These are phyloP conservation scores for Sisymbrium irio DNA, from an alignment of 345 rosid genomes.

Conservation along the genomic window DNA sequence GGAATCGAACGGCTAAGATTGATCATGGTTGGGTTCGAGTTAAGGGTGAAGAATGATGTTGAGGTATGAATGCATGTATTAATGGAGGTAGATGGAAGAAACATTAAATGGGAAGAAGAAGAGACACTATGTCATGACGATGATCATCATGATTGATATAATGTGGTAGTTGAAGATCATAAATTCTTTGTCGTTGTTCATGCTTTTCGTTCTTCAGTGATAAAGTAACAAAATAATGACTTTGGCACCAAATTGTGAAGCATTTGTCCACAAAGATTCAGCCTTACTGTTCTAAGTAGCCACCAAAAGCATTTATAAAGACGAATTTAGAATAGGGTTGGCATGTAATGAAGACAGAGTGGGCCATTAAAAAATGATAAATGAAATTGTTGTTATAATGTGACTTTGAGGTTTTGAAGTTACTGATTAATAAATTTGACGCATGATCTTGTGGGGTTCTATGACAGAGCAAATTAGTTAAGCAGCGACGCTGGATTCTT, in stretches of 20 bases:
- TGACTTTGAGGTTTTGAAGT: conserved; percentile 15
- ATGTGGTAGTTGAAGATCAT: conserved; percentile 33
- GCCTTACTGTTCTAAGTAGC: conserved; percentile 2
- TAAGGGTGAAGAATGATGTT: conserved; percentile 10
- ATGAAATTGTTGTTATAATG: conserved; percentile 16
- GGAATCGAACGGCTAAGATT: conserved; percentile 18
- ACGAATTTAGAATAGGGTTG: not conserved
- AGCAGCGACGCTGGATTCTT: conserved; percentile 18
- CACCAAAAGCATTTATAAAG: conserved; percentile 19
- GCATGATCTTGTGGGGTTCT: conserved; percentile 26
- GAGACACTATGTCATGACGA: conserved; percentile 27
- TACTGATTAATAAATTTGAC: conserved; percentile 20
- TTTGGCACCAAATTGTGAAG: conserved; percentile 17
- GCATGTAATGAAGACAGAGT: conserved; percentile 9
- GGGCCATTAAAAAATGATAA: not conserved
- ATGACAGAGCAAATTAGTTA: conserved; percentile 18
- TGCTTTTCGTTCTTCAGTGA: conserved; percentile 17
- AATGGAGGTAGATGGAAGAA: conserved; percentile 32
- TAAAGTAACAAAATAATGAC: conserved; percentile 7
- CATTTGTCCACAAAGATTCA: conserved; percentile 3
- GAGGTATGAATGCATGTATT: conserved; percentile 31
- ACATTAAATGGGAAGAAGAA: conserved; percentile 27
- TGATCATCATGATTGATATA: conserved; percentile 29
- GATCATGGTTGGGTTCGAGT: conserved; percentile 6
- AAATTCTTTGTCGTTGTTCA: conserved; percentile 7